Evolutionary conservation across 257 asterid species (phyloP), one percentile per base, ranked within the genome.

Genomic region (Thymus quinquecostatus): DNA sequence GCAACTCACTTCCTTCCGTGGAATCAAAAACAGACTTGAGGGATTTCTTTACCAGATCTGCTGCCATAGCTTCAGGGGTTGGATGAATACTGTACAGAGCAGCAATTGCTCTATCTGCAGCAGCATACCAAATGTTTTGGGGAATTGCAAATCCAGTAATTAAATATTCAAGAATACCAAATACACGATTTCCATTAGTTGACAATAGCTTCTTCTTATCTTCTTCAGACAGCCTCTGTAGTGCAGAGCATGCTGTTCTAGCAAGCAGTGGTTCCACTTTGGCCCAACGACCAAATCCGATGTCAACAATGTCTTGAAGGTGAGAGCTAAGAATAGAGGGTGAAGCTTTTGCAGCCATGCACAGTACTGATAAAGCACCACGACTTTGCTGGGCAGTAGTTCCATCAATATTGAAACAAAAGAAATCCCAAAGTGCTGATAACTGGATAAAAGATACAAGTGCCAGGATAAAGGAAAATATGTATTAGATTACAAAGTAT

Each of bases 261-360:
- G 99, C 96, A 68, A 94, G 96, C 77, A 94, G 85, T 10, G 98
- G 96, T 44, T 94, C 99, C 67, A 84, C 87, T 79, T 89, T 92
- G 33, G 99, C 97, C 99, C 99, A 94, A 40, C 96, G 89, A 71
- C 99, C 99, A 73, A 94, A 94, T 49, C 99, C 99, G 64, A 94
- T 91, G 79, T 94, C 99, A 71, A 94, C 82, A 77, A 94, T 94
- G 79, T 89, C 95, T 79, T 92, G 97, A 36, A 91, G 77, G 82
- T 94, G 98, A 77, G 96, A 86, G 79, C 95, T 88, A 70, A 94
- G 95, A 80, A 94, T 83, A 55, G 73, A 73, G 73, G 91, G 83
- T 71, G 89, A 85, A 56, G 87, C 78, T 78, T 92, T 91, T 72
- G 99, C 96, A 51, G 97, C 96, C 98, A 94, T 94, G 78, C 95